Conservation (phyloP, 371 early-diverging fungal genomes). For the Apophysomyces sp. region DNA sequence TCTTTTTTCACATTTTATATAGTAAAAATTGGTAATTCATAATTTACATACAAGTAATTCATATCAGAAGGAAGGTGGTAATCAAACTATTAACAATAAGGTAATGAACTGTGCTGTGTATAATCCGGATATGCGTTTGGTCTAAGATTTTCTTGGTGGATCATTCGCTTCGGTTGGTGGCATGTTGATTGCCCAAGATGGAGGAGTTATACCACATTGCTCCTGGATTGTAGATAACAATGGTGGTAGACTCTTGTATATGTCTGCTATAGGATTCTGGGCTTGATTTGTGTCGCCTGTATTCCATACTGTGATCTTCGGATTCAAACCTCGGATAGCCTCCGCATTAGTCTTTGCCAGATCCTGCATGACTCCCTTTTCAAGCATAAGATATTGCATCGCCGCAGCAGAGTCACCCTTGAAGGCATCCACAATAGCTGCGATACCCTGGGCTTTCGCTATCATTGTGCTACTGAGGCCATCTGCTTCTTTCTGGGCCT, state of each 20-base stretch:
- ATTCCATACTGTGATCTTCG: constrained; percentile 59
- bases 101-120: neutral
- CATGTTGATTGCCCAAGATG: constrained; percentile 31
- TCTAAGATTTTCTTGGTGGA: neutral
- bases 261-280: constrained; percentile 37
- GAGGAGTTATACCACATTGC: constrained; percentile 47
- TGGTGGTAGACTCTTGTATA: constrained; percentile 44
- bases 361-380: constrained; percentile 42
- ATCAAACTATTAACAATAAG: no score
- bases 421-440: constrained; percentile 30
- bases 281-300: constrained; percentile 29
- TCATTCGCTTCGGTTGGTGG: neutral
- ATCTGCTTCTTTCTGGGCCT: constrained; percentile 30
- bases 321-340: constrained; percentile 50
- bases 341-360: constrained; percentile 51
- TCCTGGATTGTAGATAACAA: constrained; percentile 45
- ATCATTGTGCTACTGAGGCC: constrained; percentile 22
- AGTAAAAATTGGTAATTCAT: no score
- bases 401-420: constrained; percentile 24
- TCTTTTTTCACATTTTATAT: no score
- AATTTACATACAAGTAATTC: no score
- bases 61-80: no score
- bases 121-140: neutral
- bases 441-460: constrained; percentile 43
- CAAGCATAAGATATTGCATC: constrained; percentile 54